Evolutionary conservation across 1,139 yeast genomes (phyloP), one percentile per base, ranked within the genome.

Genomic region (Petasospora fabianii): DNA sequence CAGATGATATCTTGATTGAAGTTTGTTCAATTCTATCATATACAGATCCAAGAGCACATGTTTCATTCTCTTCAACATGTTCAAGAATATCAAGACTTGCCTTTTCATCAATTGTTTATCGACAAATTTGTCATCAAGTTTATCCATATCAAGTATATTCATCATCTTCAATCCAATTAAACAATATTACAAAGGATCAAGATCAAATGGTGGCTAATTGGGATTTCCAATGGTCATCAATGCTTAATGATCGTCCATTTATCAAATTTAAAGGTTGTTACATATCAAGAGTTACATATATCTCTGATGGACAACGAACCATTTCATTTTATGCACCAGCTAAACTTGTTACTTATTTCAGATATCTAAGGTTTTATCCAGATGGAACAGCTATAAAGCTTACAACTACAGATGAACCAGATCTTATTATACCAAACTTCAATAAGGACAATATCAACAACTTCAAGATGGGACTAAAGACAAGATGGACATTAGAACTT

Each of bases 201-300:
- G 51, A 64, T 28, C 47, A 61, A 43, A 69, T 75, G 53, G 62
- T 73, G 10, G 65, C 68, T 2, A 61, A 65, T 17, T 80, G 77
- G 66, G 67, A 67, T 34, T 61, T 64, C 38, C 66, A 80, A 27
- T 78, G 83, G 79, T 67, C 66, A 38, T 47, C 57, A 15, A 80
- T 82, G 87, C 54, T 65, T 5, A 54, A 49, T 30, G 60, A 70
- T 31, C 60, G 85, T 26, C 96, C 97, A 0, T 82, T 82, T 51
- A 54, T 90, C 17, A 82, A 90, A 54, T 86, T 77, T 58, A 68
- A 77, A 36, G 98, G 98, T 1, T 73, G 88, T 27, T 92, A 90
- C 56, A 84, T 92, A 22, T 80, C 95, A 53, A 85, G 84, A 11
- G 84, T 92, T 38, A 84, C 85, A 47, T 90, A 87, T 60, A 74